Evolutionary conservation across 176 grass and related monocot genomes (phyloP), one percentile per base, ranked within the genome.

Genomic region (Zoysia japonica): DNA sequence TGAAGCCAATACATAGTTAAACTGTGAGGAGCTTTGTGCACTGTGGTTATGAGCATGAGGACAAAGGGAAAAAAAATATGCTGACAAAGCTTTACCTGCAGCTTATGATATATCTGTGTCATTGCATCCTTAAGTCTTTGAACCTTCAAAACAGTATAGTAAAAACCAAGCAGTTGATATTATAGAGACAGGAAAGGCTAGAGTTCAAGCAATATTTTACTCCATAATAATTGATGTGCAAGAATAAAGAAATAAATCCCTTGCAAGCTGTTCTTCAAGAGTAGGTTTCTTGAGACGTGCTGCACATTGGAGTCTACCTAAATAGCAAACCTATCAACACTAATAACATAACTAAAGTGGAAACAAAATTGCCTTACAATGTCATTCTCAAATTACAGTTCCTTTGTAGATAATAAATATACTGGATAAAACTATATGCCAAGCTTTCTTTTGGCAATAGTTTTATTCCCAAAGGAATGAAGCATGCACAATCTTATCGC

Each of bases 71-170:
- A 17, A n/a, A 8, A 68, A 71, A 8, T 42, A 28, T 52, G 49
- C 40, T 70, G 42, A 8, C 9, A 67, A 65, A 74, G 60, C 67
- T 47, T 53, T 85, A 90, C 93, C 93, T 97, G 90, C 71, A 97
- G 76, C 59, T 97, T 97, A 49, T 97, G 93, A 83, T 97, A 97
- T 73, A 97, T 93, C 59, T 93, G 85, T 63, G 88, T 55, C 93
- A 97, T 97, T 82, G 88, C 93, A 87, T 92, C 90, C 80, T 90
- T 97, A 71, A 97, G 14, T 64, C 90, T 92, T 88, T 82, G 85
- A 75, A 97, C 83, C 93, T 97, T 86, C 13, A 62, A 68, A 44
- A 72, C 14, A 52, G 55, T 69, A 63, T 50, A 66, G 59, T 53
- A 52, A 80, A 35, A 87, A 52, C 19, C 42, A 67, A 80, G 54